Evolutionary conservation across 192 early-diverging fungal species (phyloP).

Genomic region (Ambispora gerdemannii): DNA sequence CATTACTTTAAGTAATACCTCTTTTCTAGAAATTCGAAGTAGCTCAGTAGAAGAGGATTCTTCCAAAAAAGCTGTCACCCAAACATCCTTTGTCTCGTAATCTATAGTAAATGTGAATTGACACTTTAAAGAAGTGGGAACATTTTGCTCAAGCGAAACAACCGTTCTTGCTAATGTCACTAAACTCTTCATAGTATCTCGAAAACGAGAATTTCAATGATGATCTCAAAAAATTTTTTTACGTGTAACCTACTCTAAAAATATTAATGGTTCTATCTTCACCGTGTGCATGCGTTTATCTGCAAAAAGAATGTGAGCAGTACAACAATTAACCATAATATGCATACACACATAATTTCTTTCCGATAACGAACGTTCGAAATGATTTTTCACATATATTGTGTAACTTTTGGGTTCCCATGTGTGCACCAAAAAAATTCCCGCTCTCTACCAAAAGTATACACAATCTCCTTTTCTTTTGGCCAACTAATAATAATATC

Average conservation of each 20-base stretch:
- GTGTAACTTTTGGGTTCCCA: background rate
- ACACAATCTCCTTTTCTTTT: background rate
- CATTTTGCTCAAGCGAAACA: background rate
- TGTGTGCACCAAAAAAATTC: background rate
- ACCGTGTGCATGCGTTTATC: too few relatives aligned
- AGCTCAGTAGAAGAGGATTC: background rate
- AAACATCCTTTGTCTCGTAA: background rate
- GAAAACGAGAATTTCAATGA: too few relatives aligned
- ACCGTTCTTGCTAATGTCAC: background rate
- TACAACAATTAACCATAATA: too few relatives aligned
- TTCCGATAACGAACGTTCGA: background rate
- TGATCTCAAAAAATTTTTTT: too few relatives aligned
- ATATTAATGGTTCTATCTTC: too few relatives aligned
- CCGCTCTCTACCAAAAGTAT: background rate
- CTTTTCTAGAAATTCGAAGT: background rate
- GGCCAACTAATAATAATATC: too few relatives aligned
- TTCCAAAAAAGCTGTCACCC: background rate
- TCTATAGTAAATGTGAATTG: background rate
- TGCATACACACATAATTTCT: too few relatives aligned
- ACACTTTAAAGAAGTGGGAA: too few relatives aligned
- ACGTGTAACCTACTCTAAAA: too few relatives aligned
- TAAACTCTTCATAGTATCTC: background rate
- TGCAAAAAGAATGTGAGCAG: too few relatives aligned
- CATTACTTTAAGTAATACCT: background rate
- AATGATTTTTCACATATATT: background rate